Percentiles rank a stretch among this genome's conserved stretches.
phyloP scores from a whole-genome alignment of 2,329 filamentous ascomycete genomes.

The Colletotrichum higginsianum region DNA sequence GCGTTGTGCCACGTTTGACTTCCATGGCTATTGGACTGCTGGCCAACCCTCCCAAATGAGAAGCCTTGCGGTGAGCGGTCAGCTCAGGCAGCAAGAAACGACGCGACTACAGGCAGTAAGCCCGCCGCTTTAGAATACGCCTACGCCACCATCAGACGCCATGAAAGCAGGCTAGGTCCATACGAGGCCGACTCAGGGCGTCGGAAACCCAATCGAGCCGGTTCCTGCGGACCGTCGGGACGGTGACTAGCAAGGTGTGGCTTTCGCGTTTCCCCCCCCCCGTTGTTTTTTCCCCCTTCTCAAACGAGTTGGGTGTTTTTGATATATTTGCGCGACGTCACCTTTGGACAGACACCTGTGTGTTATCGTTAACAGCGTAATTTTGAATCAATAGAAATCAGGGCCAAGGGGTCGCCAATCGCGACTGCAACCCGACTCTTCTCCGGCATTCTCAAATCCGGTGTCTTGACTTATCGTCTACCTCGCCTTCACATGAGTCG shows the following conservation, averaged over 20 bases:
- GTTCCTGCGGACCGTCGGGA: conserved; percentile 23
- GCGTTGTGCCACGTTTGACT: neutral
- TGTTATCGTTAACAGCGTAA: neutral
- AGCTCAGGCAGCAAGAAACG: neutral
- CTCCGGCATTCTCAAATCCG: neutral
- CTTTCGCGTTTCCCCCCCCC: too few species aligned
- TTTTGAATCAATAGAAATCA: too few species aligned
- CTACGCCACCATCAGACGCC: conserved; percentile 19
- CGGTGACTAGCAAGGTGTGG: neutral
- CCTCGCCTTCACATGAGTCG: neutral
- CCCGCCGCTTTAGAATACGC: neutral
- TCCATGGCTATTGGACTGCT: too few species aligned
- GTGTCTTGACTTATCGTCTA: too few species aligned
- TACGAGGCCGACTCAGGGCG: neutral
- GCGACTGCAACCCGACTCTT: too few species aligned
- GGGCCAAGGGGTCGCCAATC: neutral
- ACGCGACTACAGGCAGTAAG: neutral
- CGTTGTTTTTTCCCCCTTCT: neutral
- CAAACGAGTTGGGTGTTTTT: neutral
- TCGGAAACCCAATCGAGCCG: conserved; percentile 13
- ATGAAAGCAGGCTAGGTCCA: neutral
- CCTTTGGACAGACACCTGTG: neutral
- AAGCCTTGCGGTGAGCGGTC: neutral
- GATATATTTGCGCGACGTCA: neutral
- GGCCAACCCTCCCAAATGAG: neutral